A percentile compares a stretch with the other conserved stretches of the same genome.
Conservation (phyloP, 1,284 basidiomycete species). For the Marasmius tenuissimus region DNA sequence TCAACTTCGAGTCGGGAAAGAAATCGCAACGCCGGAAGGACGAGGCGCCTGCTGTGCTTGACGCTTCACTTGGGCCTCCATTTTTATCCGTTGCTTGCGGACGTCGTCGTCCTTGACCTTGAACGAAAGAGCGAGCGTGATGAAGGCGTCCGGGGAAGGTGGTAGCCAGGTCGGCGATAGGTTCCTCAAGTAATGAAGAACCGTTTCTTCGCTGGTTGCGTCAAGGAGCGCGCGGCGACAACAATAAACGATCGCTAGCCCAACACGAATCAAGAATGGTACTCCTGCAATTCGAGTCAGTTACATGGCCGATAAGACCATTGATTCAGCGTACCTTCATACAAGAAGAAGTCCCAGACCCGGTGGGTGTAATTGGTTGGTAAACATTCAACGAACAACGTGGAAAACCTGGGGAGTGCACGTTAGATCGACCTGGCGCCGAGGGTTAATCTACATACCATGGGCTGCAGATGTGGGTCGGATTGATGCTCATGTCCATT, state of each 20-base stretch:
- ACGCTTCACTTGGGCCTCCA: slow-evolving; percentile 65
- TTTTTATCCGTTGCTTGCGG: slow-evolving; percentile 71
- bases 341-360: slow-evolving; percentile 87
- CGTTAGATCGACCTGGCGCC: neutral
- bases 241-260: slow-evolving; percentile 71
- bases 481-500: slow-evolving; percentile 59
- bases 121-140: slow-evolving; percentile 60
- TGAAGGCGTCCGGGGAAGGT: slow-evolving; percentile 58
- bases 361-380: slow-evolving; percentile 77
- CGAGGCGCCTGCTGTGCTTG: slow-evolving; percentile 44
- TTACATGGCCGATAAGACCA: neutral
- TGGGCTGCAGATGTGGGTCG: slow-evolving; percentile 55
- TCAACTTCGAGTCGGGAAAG: slow-evolving; percentile 27
- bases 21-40: slow-evolving; percentile 25
- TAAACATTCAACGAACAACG: slow-evolving; percentile 77
- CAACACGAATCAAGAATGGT: slow-evolving; percentile 79
- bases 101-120: slow-evolving; percentile 85
- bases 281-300: slow-evolving; percentile 50
- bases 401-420: slow-evolving; percentile 55
- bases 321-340: slow-evolving; percentile 60
- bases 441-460: slow-evolving; percentile 46
- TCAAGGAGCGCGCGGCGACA: slow-evolving; percentile 62
- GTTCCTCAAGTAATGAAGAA: slow-evolving; percentile 49
- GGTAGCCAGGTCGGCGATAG: slow-evolving; percentile 58
- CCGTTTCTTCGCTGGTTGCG: slow-evolving; percentile 45